A percentile compares a stretch with the other conserved stretches of the same genome.
Evolutionary conservation across 2,329 filamentous ascomycete genomes (phyloP).

Genomic region (Pestalotiopsis fici): DNA sequence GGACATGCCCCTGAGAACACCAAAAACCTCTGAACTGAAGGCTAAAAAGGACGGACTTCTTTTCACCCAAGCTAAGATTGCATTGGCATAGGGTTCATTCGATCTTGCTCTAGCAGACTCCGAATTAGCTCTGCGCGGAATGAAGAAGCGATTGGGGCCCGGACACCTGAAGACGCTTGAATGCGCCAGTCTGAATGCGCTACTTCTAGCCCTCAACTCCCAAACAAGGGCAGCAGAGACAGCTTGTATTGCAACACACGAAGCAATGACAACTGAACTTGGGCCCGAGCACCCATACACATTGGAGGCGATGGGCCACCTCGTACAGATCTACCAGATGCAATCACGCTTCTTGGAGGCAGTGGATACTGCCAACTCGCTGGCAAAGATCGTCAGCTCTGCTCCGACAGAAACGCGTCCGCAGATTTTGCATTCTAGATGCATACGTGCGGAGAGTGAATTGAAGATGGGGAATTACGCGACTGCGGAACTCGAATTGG

Average conservation of each 20-base stretch:
- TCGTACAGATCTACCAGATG: neutral
- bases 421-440: neutral
- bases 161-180: neutral
- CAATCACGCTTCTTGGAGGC: neutral
- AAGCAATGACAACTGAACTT: neutral
- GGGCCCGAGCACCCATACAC: neutral
- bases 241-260: neutral
- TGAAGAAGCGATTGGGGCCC: neutral
- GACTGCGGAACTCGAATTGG: neutral
- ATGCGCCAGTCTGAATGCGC: neutral
- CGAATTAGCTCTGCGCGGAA: neutral
- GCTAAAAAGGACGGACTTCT: neutral
- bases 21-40: neutral
- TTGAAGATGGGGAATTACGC: neutral
- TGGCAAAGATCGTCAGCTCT: neutral
- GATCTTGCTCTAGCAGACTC: neutral
- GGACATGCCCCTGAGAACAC: neutral
- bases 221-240: neutral
- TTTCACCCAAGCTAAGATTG: neutral
- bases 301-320: neutral
- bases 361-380: neutral
- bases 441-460: neutral
- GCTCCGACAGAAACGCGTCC: neutral
- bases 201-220: neutral
- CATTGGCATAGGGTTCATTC: neutral